A percentile compares a stretch with the other conserved stretches of the same genome.
Conservation (phyloP, 2,329 filamentous ascomycete genomes). For the Pestalotiopsis sp. region DNA sequence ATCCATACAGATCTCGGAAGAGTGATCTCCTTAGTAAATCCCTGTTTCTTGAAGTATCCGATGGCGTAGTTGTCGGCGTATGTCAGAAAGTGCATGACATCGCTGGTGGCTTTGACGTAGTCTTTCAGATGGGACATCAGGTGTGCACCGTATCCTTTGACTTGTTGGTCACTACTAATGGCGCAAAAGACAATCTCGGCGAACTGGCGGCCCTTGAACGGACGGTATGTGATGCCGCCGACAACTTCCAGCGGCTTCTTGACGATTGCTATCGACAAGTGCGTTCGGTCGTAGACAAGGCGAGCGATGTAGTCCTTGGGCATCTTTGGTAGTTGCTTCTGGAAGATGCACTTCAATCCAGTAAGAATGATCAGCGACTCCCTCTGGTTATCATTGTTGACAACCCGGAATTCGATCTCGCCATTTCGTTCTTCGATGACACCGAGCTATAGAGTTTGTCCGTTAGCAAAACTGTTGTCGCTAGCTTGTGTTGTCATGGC, state of each 20-base stretch:
- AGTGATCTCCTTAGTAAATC: constrained; percentile 98
- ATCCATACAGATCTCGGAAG: constrained; percentile 91
- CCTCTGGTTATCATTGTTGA: constrained; percentile 90
- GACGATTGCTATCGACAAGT: constrained; percentile 94
- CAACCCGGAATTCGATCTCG: constrained; percentile 95
- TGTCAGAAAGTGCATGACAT: constrained; percentile 98
- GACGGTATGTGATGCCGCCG: constrained; percentile 93
- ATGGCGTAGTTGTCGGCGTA: constrained; percentile 99
- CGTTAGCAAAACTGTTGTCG: constrained; percentile 26
- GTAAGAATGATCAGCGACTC: constrained; percentile 94
- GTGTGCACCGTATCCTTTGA: constrained; percentile 97
- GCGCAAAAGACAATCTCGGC: constrained; percentile 99
- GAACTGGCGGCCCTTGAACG: constrained; percentile 89
- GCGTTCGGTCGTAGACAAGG: constrained; percentile 94
- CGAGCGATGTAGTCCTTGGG: constrained; percentile 98
- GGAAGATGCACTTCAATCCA: constrained; percentile 95
- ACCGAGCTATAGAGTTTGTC: constrained; percentile 61
- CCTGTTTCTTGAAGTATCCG: constrained; percentile 98
- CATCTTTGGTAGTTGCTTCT: constrained; percentile 99
- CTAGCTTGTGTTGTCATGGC: background rate
- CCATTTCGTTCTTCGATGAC: constrained; percentile 92
- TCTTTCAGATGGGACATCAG: constrained; percentile 98
- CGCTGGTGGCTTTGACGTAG: constrained; percentile 95
- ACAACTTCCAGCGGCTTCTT: constrained; percentile 97
- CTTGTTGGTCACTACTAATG: constrained; percentile 96